These are phyloP conservation scores for Tricholoma sp. DNA, from an alignment of 768 basidiomycete genomes.

Conservation along the genomic window DNA sequence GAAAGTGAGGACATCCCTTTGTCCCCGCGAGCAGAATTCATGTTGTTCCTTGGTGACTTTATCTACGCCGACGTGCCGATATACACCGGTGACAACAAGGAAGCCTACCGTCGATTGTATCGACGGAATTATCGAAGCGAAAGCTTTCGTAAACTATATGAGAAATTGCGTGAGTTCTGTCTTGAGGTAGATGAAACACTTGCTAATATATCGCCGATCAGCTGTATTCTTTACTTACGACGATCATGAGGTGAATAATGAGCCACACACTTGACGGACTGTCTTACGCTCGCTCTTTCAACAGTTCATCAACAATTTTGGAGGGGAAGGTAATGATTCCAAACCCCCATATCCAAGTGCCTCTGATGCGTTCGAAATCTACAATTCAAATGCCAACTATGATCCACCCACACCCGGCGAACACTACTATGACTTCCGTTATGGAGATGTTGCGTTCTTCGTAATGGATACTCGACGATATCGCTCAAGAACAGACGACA, in stretches of 20 bases:
- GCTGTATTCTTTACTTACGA: slow-evolving; percentile 68
- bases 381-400: slow-evolving; percentile 62
- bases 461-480: slow-evolving; percentile 62
- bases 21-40: slow-evolving; percentile 43
- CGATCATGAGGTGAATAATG: slow-evolving; percentile 54
- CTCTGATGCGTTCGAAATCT: slow-evolving; percentile 51
- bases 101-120: slow-evolving; percentile 62
- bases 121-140: slow-evolving; percentile 60
- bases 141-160: slow-evolving; percentile 64
- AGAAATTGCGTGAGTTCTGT: slow-evolving; percentile 54
- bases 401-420: slow-evolving; percentile 39
- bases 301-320: slow-evolving; percentile 63
- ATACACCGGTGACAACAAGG: slow-evolving; percentile 51
- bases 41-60: slow-evolving; percentile 70
- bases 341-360: slow-evolving; percentile 54
- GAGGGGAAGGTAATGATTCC: slow-evolving; percentile 50
- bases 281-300: slow-evolving; percentile 1
- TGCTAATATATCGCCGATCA: slow-evolving; percentile 40
- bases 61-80: slow-evolving; percentile 71
- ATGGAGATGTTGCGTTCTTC: slow-evolving; percentile 71
- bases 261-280: background rate
- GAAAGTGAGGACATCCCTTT: background rate
- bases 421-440: slow-evolving; percentile 56
- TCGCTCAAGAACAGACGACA: slow-evolving; percentile 8
- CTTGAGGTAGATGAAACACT: background rate